Evolutionary conservation across 495 filamentous ascomycete genomes (phyloP).

Genomic region (Penicillium crystallinum): DNA sequence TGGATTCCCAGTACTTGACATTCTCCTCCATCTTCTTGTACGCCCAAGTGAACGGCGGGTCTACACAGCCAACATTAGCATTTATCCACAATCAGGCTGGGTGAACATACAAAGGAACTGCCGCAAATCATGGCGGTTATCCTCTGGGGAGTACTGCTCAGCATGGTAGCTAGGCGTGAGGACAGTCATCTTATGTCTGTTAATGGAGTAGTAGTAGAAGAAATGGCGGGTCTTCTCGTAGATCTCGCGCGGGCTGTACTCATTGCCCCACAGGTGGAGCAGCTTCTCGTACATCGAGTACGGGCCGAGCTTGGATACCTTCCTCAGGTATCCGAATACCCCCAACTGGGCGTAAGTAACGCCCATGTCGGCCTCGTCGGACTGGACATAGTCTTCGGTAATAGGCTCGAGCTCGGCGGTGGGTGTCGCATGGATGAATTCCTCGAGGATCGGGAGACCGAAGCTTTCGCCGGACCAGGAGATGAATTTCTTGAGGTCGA

Average conservation of each 20-base stretch:
- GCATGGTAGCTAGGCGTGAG: slow-evolving; percentile 57
- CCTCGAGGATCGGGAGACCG: slow-evolving; percentile 63
- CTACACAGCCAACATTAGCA: slow-evolving; percentile 9
- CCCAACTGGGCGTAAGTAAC: slow-evolving; percentile 52
- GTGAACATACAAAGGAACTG: slow-evolving; percentile 46
- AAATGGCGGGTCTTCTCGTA: slow-evolving; percentile 56
- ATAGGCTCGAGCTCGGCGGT: slow-evolving; percentile 85
- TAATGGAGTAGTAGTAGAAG: slow-evolving; percentile 38
- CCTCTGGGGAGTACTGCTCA: slow-evolving; percentile 55
- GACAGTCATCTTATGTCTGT: slow-evolving; percentile 64
- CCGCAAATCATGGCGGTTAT: slow-evolving; percentile 64
- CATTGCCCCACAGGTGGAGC: slow-evolving; percentile 62
- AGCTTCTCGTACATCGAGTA: slow-evolving; percentile 66
- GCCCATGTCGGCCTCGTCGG: slow-evolving; percentile 74
- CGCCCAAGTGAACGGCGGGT: slow-evolving; percentile 36
- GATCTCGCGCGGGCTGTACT: slow-evolving; percentile 39
- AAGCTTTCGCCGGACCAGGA: slow-evolving; percentile 58
- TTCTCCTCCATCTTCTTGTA: slow-evolving; percentile 41
- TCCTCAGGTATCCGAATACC: slow-evolving; percentile 60
- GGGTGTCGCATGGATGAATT: slow-evolving; percentile 69
- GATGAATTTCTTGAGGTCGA: slow-evolving; percentile 76
- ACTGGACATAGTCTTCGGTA: slow-evolving; percentile 47
- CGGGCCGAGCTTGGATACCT: slow-evolving; percentile 67
- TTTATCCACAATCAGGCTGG: not conserved
- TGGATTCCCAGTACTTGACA: slow-evolving; percentile 36